Conservation (phyloP, 176 grass and related monocot species). For the Rhynchospora pubera region DNA sequence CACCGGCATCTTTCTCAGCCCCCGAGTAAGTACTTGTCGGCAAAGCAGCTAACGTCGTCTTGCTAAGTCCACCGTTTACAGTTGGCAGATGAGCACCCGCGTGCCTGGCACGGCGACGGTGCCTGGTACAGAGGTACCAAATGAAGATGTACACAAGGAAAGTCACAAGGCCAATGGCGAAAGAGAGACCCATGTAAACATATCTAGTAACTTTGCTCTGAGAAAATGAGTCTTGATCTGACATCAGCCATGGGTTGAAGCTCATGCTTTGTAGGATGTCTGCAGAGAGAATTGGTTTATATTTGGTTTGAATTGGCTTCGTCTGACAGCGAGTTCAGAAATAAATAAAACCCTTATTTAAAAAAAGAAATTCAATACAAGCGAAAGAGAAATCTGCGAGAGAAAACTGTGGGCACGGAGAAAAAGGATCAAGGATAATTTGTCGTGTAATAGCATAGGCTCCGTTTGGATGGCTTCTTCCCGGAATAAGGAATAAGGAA, state of each 20-base stretch:
- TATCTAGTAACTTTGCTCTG: slow-evolving; percentile 28
- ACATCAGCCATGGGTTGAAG: slow-evolving; percentile 38
- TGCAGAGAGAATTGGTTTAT: not conserved
- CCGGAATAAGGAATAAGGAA: too few species aligned
- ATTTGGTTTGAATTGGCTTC: slow-evolving; percentile 2
- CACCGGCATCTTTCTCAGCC: not conserved
- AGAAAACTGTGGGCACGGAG: not conserved
- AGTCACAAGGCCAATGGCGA: slow-evolving; percentile 60
- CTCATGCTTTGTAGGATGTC: slow-evolving; percentile 12
- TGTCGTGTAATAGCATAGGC: not conserved
- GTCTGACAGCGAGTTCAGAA: not conserved
- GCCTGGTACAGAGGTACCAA: slow-evolving; percentile 37
- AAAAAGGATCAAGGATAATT: not conserved
- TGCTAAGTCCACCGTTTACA: not conserved
- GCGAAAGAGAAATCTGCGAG: not conserved
- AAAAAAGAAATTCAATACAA: not conserved
- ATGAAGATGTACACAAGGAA: slow-evolving; percentile 53
- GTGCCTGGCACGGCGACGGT: not conserved
- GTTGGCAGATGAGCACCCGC: not conserved
- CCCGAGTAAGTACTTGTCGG: not conserved
- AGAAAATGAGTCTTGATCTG: slow-evolving; percentile 38
- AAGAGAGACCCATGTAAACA: slow-evolving; percentile 60
- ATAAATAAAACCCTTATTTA: not conserved
- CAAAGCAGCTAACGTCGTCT: not conserved
- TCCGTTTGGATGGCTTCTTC: too few species aligned